Evolutionary conservation across 805 yeast genomes (phyloP), one percentile per base, ranked within the genome.

Genomic region (Zygosaccharomyces lentus): DNA sequence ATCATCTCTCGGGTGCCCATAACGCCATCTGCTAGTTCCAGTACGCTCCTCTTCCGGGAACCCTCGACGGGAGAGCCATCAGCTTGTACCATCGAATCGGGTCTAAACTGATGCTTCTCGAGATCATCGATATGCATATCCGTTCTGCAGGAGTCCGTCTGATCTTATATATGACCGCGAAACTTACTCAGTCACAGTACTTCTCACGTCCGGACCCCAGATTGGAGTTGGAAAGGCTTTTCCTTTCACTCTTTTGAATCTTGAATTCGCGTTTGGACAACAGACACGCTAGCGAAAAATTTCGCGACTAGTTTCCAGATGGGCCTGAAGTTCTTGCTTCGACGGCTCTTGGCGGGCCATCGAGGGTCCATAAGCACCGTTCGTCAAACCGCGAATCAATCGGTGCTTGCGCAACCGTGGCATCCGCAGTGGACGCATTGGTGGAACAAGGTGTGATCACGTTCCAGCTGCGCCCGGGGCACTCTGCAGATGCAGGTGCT

Each of bases 381-480:
- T 10, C 17, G 8, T 15, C 21, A 10, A 10, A 40, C 6, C 36
- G 29, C 24, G 24, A 32, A 12, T 65, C 59, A 86, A 59, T 85
- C 93, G 15, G 80, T 74, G 57, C 89, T 83, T 2, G 91, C 78
- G 61, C 96, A 87, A 5, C 96, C 96, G 49, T 74, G 69, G 57
- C 96, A 87, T 0, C 96, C 96, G 70, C 96, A 87, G 25, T 82
- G 84, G 5, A 83, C 73, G 62, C 95, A 87, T 53, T 81, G 76
- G 10, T 76, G 69, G 49, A 71, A 70, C 37, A 43, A 37, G 15
- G 41, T 53, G 17, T 59, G 67, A 51, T 64, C 68, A 42, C 55
- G 53, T 45, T 68, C 65, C 26, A 38, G 59, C 3, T 73, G 77
- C 1, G 75, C 75, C 53, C 79, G 73, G 1, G 96, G 96, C 2